Evolutionary conservation across 2,329 filamentous ascomycete genomes (phyloP).

Genomic region (Lasiodiplodia theobromae): DNA sequence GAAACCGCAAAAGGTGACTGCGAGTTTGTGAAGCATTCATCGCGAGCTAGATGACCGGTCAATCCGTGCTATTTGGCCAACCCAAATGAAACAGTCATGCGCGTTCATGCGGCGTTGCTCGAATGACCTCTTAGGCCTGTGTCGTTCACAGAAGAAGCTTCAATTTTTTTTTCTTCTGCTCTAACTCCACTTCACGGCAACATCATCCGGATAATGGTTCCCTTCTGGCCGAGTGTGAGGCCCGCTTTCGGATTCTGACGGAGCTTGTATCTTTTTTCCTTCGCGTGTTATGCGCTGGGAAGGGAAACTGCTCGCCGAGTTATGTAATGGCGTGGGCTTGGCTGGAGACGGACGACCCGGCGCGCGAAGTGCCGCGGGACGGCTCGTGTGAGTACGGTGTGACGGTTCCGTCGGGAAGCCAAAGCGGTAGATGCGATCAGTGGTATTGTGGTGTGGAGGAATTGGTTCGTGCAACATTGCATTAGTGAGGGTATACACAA

Average conservation of each 20-base stretch:
- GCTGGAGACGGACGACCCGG: not conserved
- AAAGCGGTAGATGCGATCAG: not conserved
- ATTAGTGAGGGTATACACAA: not conserved
- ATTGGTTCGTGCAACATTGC: not conserved
- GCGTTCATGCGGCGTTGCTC: not conserved
- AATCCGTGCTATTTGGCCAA: not conserved
- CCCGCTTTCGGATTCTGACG: not conserved
- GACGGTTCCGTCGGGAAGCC: not conserved
- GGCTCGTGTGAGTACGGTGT: not conserved
- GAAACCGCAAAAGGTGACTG: not conserved
- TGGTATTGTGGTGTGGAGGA: not conserved
- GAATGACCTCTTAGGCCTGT: not conserved
- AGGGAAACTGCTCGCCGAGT: not conserved
- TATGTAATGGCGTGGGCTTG: not conserved
- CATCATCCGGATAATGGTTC: not conserved
- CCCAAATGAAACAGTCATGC: not conserved
- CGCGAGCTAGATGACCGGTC: not conserved
- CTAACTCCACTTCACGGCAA: not conserved
- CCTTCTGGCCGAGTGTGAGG: not conserved
- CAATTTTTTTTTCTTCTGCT: not conserved
- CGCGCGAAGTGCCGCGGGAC: not conserved
- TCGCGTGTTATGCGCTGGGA: not conserved
- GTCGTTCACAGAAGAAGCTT: not conserved
- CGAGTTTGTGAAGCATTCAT: not conserved
- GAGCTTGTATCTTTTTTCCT: not conserved